Evolutionary conservation across 2,329 filamentous ascomycete species (phyloP).

Genomic region (Nothophaeocryptopus gaeumannii): DNA sequence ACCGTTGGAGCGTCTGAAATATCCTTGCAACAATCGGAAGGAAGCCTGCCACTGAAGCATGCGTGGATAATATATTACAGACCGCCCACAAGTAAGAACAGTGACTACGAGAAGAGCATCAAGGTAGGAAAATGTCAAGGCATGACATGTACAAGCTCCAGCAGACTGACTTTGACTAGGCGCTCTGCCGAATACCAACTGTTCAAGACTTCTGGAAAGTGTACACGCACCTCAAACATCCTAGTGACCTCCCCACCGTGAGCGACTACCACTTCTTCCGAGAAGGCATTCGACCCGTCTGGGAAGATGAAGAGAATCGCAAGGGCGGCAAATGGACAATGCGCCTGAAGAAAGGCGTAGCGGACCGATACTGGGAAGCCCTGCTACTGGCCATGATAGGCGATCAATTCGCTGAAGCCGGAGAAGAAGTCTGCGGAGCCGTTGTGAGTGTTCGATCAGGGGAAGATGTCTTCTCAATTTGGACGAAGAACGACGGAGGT

Average conservation of each 20-base stretch:
- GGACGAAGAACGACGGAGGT: conserved; percentile 90
- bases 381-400: conserved; percentile 85
- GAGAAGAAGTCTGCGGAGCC: conserved; percentile 90
- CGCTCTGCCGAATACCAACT: conserved; percentile 70
- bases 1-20: conserved; percentile 11
- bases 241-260: conserved; percentile 81
- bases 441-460: conserved; percentile 92
- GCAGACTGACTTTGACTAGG: too few relatives aligned
- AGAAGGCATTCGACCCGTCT: conserved; percentile 91
- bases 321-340: conserved; percentile 97
- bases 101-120: conserved; percentile 81
- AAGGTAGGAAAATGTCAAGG: too few relatives aligned
- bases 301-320: conserved; percentile 97
- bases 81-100: conserved; percentile 93
- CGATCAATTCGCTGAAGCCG: conserved; percentile 88
- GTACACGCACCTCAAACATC: conserved; percentile 84
- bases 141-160: too few relatives aligned
- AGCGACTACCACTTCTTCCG: conserved; percentile 99
- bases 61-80: conserved; percentile 97
- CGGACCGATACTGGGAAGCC: conserved; percentile 96
- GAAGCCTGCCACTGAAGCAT: conserved; percentile 63
- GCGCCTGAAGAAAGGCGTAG: conserved; percentile 92
- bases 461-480: conserved; percentile 96
- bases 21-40: conserved; percentile 38
- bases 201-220: conserved; percentile 90